These are phyloP conservation scores for Cercospora janseana DNA, from an alignment of 2,329 filamentous ascomycete genomes.

Conservation along the genomic window DNA sequence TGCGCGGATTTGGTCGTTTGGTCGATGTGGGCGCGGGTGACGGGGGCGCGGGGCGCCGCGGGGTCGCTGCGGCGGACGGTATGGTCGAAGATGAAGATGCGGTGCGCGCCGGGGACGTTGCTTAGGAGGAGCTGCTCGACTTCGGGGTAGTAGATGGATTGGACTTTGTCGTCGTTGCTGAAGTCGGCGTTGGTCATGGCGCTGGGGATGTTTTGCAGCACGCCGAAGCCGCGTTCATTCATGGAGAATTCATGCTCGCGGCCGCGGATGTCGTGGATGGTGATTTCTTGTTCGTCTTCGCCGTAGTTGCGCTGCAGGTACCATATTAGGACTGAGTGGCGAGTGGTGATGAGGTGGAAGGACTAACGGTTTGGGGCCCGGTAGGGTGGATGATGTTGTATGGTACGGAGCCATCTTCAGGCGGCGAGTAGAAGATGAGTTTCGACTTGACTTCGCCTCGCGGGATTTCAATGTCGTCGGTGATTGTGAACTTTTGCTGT, in stretches of 20 bases:
- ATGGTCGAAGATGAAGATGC: conserved; percentile 79
- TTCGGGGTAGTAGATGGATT: conserved; percentile 77
- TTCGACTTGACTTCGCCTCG: conserved; percentile 61
- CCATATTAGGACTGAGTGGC: no score
- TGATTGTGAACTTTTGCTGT: conserved; percentile 28
- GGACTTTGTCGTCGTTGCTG: conserved; percentile 66
- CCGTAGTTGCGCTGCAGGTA: conserved; percentile 65
- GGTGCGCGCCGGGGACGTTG: conserved; percentile 63
- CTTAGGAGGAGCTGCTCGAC: conserved; percentile 69
- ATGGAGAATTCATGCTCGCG: conserved; percentile 64
- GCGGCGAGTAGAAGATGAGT: conserved; percentile 66
- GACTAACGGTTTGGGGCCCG: no score
- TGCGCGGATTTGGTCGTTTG: conserved; percentile 68
- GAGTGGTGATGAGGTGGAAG: no score
- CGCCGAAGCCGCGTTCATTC: conserved; percentile 72
- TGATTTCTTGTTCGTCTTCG: conserved; percentile 51
- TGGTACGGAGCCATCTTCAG: conserved; percentile 58
- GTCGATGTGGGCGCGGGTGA: conserved; percentile 75
- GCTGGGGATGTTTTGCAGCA: conserved; percentile 57
- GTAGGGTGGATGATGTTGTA: conserved; percentile 64
- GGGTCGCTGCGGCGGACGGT: conserved; percentile 70
- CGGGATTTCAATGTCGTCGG: conserved; percentile 42
- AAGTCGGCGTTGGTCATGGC: conserved; percentile 56
- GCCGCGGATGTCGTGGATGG: conserved; percentile 71
- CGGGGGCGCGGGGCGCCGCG: conserved; percentile 63